Percentiles rank a stretch among this genome's conserved stretches.
phyloP scores from a whole-genome alignment of 768 basidiomycete species.

The Phaeolepiota aurea region DNA sequence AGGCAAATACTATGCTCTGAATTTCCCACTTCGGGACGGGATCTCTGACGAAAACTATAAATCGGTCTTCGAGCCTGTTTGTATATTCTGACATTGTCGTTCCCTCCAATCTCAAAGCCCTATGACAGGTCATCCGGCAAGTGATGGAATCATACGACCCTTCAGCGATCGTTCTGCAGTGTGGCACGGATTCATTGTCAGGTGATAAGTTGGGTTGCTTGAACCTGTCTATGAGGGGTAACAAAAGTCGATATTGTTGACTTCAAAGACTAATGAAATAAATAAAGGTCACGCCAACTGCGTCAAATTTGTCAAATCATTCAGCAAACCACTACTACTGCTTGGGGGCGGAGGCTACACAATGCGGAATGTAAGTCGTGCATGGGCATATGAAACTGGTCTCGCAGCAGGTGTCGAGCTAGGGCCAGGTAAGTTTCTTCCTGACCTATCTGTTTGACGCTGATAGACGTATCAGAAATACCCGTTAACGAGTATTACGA shows the following conservation, averaged over 20 bases:
- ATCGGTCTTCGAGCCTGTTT: conserved; percentile 89
- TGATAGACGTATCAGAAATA: conserved; percentile 52
- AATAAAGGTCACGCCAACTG: conserved; percentile 87
- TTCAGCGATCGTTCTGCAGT: conserved; percentile 92
- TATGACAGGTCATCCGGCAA: conserved; percentile 71
- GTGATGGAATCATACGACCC: conserved; percentile 95
- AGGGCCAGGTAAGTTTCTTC: conserved; percentile 49
- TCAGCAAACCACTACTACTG: conserved; percentile 87
- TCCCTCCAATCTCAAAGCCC: not conserved
- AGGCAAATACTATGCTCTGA: conserved; percentile 89
- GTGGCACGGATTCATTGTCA: conserved; percentile 93
- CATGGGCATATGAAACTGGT: conserved; percentile 98
- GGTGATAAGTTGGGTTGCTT: conserved; percentile 95
- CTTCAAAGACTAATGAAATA: not conserved
- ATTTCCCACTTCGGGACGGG: conserved; percentile 92
- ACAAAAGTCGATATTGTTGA: not conserved
- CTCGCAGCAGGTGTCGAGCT: conserved; percentile 96
- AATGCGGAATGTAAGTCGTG: conserved; percentile 93
- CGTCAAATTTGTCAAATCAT: conserved; percentile 94
- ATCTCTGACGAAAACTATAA: conserved; percentile 94
- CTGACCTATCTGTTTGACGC: not conserved
- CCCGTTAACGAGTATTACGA: conserved; percentile 99
- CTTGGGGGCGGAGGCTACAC: conserved; percentile 98
- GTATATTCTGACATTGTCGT: conserved; percentile 14
- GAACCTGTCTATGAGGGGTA: conserved; percentile 93